These are phyloP conservation scores for Oryza coarctata DNA, from an alignment of 176 grass and related monocot genomes.

Conservation along the genomic window DNA sequence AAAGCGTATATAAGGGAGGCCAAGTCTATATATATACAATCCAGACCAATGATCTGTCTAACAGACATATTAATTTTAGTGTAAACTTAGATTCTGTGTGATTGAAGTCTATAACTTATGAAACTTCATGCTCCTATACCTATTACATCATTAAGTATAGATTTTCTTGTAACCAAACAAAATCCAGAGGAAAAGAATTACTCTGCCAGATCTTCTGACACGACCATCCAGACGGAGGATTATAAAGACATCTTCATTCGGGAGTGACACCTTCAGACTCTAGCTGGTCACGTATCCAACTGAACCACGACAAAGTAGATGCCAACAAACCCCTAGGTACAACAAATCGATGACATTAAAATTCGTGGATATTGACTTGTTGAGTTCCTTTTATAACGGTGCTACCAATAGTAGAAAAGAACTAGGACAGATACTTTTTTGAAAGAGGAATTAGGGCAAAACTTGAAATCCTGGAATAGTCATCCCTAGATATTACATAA, in stretches of 20 bases:
- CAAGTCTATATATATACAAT: too few species aligned
- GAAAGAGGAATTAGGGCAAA: background rate
- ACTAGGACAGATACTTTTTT: too few species aligned
- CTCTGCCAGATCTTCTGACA: constrained; percentile 90
- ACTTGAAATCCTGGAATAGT: background rate
- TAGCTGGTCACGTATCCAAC: constrained; percentile 87
- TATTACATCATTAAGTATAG: constrained; percentile 1
- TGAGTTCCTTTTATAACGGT: constrained; percentile 10
- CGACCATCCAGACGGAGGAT: constrained; percentile 85
- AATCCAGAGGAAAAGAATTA: constrained; percentile 35
- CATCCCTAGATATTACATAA: background rate
- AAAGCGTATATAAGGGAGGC: too few species aligned
- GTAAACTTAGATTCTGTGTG: constrained; percentile 7
- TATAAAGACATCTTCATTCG: constrained; percentile 80
- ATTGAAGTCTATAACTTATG: background rate
- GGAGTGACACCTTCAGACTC: constrained; percentile 76
- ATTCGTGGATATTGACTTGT: background rate
- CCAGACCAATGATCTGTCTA: too few species aligned
- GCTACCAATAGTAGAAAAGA: constrained; percentile 7
- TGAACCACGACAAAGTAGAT: constrained; percentile 34
- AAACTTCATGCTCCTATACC: background rate
- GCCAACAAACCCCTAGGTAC: background rate
- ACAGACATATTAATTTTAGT: background rate
- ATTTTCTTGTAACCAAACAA: constrained; percentile 18
- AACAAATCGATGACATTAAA: constrained; percentile 9